Conservation (phyloP, 1,284 basidiomycete species). For the Ceratobasidium sp. region DNA sequence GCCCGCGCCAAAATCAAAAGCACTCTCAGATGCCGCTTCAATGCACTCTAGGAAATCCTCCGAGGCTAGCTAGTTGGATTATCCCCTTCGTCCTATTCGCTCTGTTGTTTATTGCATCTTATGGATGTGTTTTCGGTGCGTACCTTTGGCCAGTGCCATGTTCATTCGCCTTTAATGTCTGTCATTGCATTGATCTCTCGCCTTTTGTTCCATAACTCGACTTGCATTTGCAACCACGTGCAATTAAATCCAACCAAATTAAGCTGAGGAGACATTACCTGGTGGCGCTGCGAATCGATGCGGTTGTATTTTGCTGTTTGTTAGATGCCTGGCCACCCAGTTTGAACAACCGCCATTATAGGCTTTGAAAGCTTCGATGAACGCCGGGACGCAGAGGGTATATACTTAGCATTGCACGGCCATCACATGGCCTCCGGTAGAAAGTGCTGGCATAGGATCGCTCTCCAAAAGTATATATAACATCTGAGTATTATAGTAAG, state of each 20-base stretch:
- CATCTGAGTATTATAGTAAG: no score
- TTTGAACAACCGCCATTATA: no score
- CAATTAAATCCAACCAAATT: background rate
- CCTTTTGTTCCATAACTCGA: background rate
- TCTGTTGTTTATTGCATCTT: background rate
- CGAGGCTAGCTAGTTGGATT: background rate
- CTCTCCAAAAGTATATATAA: no score
- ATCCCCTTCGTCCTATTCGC: background rate
- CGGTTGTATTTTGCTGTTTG: no score
- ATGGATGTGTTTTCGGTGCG: background rate
- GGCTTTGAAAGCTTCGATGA: no score
- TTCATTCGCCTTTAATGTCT: background rate
- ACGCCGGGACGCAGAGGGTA: no score
- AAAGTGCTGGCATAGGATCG: no score
- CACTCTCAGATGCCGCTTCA: constrained; percentile 12
- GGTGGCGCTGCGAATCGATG: no score
- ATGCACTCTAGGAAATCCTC: constrained; percentile 18
- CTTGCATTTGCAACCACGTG: background rate
- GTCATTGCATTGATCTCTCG: background rate
- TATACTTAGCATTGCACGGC: no score
- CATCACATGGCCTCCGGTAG: no score
- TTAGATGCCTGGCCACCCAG: no score
- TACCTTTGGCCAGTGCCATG: background rate
- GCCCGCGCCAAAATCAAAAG: constrained; percentile 8
- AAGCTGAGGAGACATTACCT: background rate